A percentile compares a stretch with the other conserved stretches of the same genome.
Conservation (phyloP, 2,329 filamentous ascomycete species). For the Cadophora sp. region DNA sequence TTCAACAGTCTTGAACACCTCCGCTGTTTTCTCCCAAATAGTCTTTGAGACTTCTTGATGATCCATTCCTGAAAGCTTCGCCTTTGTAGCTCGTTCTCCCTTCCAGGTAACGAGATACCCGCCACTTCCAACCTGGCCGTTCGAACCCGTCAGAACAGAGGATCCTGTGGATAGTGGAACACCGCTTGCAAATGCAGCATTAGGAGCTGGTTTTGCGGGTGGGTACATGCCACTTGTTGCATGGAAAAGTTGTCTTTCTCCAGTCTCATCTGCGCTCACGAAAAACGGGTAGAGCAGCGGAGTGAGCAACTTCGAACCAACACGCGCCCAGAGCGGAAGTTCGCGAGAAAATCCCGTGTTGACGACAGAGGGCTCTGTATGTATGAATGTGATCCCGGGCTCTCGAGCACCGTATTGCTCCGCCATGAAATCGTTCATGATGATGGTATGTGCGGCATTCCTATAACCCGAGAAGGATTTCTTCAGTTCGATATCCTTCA, state of each 20-base stretch:
- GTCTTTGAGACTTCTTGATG: constrained; percentile 34
- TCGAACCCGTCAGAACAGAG: constrained; percentile 25
- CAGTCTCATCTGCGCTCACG: constrained; percentile 38
- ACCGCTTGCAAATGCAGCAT: constrained; percentile 26
- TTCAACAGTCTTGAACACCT: constrained; percentile 37
- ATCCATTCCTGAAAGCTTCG: constrained; percentile 34
- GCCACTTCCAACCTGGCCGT: constrained; percentile 36
- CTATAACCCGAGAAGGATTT: constrained; percentile 30
- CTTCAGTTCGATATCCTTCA: constrained; percentile 50
- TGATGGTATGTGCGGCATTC: constrained; percentile 39
- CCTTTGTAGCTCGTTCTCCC: constrained; percentile 35
- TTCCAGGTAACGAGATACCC: constrained; percentile 40
- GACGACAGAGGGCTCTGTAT: constrained; percentile 56
- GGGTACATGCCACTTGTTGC: constrained; percentile 42
- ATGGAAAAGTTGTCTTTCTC: constrained; percentile 40
- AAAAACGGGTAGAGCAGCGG: constrained; percentile 30
- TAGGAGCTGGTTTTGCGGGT: constrained; percentile 31
- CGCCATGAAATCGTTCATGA: constrained; percentile 55
- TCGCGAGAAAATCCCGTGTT: constrained; percentile 52
- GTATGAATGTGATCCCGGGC: constrained; percentile 56
- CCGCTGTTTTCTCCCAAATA: constrained; percentile 42
- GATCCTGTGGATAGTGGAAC: constrained; percentile 29
- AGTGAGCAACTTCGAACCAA: constrained; percentile 24
- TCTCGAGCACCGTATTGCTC: constrained; percentile 56
- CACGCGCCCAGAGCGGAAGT: constrained; percentile 35